phyloP scores from a whole-genome alignment of 164 flowering plant genomes.

The grape (Vitis vinifera) region DNA sequence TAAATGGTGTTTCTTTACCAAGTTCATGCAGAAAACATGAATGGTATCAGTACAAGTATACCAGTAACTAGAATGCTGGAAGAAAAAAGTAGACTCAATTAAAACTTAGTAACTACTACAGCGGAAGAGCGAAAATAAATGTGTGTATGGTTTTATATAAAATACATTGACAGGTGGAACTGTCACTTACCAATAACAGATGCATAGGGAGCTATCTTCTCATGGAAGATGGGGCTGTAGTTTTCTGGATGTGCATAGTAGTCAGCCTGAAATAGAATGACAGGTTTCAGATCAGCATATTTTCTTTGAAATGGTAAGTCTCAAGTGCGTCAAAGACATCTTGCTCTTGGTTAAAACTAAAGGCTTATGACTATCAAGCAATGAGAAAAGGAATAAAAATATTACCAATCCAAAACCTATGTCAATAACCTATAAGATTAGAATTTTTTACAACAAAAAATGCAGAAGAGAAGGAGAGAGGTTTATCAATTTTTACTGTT shows the following conservation, averaged over 20 bases:
- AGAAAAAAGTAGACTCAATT: neutral
- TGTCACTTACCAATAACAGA: conserved; percentile 80
- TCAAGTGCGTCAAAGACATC: neutral
- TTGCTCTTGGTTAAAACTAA: neutral
- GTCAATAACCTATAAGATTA: too few species aligned
- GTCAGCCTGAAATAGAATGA: conserved; percentile 61
- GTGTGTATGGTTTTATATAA: neutral
- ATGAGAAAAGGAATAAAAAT: too few species aligned
- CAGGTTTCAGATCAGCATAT: neutral
- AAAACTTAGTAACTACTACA: neutral
- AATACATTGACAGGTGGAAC: neutral
- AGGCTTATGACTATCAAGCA: neutral
- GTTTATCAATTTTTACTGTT: too few species aligned
- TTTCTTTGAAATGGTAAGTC: neutral
- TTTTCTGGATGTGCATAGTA: conserved; percentile 95
- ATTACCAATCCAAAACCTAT: too few species aligned
- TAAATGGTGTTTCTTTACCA: too few species aligned
- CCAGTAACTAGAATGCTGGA: neutral
- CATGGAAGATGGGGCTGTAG: conserved; percentile 86
- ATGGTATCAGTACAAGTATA: neutral
- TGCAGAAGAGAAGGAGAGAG: too few species aligned
- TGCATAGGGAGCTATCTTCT: conserved; percentile 91
- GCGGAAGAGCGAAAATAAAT: neutral
- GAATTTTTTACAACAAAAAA: too few species aligned
- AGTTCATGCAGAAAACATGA: neutral